These are phyloP conservation scores for Rhodomyrtus tomentosa DNA, from an alignment of 345 rosid species.

Conservation along the genomic window DNA sequence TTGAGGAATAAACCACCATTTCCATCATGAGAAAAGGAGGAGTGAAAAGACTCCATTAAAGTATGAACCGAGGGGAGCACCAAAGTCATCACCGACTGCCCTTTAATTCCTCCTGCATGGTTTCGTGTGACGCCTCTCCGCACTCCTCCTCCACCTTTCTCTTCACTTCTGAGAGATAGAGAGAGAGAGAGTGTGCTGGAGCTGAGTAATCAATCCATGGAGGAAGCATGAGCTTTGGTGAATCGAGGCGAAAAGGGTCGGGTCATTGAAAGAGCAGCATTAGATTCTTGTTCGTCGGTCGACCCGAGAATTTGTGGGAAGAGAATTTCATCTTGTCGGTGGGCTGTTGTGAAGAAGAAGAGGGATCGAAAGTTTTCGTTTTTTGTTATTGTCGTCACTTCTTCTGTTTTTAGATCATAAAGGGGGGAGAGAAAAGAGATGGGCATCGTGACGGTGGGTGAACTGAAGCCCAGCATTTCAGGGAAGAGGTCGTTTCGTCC, in stretches of 20 bases:
- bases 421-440: constrained; percentile 17
- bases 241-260: not conserved
- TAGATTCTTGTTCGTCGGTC: not conserved
- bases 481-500: constrained; percentile 89
- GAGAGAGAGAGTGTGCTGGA: not conserved
- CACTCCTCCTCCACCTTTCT: not conserved
- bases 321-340: not conserved
- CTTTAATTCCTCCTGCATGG: not conserved
- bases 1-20: not conserved
- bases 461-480: constrained; percentile 64
- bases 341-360: not conserved
- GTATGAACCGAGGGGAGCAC: not conserved
- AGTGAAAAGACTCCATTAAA: not conserved
- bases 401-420: not conserved
- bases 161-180: not conserved
- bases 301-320: not conserved
- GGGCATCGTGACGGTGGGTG: constrained; percentile 78
- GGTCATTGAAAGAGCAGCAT: not conserved
- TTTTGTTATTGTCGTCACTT: not conserved
- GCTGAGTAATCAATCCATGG: not conserved
- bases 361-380: not conserved
- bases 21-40: not conserved
- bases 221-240: not conserved
- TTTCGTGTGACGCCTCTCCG: not conserved
- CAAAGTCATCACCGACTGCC: not conserved